Evolutionary conservation across 1,284 basidiomycete species (phyloP).

Genomic region (Chalciporus sp.): DNA sequence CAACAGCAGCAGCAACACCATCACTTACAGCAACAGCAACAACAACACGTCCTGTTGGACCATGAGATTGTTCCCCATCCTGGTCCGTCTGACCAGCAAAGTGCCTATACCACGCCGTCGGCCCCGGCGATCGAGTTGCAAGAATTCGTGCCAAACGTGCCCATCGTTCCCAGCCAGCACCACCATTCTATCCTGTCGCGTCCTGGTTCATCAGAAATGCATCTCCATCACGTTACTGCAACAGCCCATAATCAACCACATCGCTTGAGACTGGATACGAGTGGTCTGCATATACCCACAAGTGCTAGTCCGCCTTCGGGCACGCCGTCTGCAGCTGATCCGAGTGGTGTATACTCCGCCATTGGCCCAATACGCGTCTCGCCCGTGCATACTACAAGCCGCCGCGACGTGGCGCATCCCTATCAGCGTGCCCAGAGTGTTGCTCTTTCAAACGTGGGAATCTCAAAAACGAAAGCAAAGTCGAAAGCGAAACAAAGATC

Average conservation of each 20-base stretch:
- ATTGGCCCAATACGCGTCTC: constrained; percentile 30
- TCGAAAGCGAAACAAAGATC: constrained; percentile 8
- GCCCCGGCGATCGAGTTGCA: constrained; percentile 21
- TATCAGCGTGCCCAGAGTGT: constrained; percentile 38
- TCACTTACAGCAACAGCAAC: constrained; percentile 5
- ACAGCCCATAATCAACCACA: constrained; percentile 24
- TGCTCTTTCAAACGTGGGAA: constrained; percentile 14
- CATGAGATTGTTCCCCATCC: constrained; percentile 28
- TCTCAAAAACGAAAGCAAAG: constrained; percentile 29
- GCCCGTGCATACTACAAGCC: constrained; percentile 27
- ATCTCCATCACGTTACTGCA: constrained; percentile 29
- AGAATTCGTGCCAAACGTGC: constrained; percentile 31
- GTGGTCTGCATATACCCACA: constrained; percentile 34
- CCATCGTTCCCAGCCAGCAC: constrained; percentile 32
- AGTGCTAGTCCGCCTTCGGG: constrained; percentile 34
- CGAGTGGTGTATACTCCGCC: constrained; percentile 16
- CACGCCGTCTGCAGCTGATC: constrained; percentile 32
- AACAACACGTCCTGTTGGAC: constrained; percentile 30
- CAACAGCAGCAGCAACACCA: constrained; percentile 24
- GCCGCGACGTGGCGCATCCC: constrained; percentile 30
- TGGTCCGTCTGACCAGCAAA: constrained; percentile 26
- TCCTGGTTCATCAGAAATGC: constrained; percentile 21
- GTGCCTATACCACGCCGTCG: constrained; percentile 20
- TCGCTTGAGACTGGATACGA: constrained; percentile 34
- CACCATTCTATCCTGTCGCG: constrained; percentile 5